Evolutionary conservation across 352 stramenopile genomes (phyloP), one percentile per base, ranked within the genome.

Genomic region (Globisporangium polare): DNA sequence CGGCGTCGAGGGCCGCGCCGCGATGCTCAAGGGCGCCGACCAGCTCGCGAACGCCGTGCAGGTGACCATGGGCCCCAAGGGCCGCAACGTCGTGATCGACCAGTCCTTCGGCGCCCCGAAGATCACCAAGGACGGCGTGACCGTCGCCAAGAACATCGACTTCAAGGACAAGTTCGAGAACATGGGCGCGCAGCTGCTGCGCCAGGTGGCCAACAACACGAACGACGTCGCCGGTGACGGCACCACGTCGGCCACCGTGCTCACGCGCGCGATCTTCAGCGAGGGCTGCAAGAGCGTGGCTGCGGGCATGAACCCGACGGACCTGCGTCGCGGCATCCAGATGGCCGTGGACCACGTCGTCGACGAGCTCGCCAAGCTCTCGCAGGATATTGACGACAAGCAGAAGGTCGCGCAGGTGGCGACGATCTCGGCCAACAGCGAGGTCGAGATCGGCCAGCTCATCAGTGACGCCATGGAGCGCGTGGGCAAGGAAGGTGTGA

Each of bases 151-250:
- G 63, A 89, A 75, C 59, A 77, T 89, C 45, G 83, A 91, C 62
- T 94, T 94, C 65, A 80, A 84, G 66, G 77, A 79, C 71, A 86
- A 94, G 71, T 85, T 92, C 49, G 81, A 91, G 64, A 92, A 85
- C 73, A 90, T 94, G 80, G 69, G 80, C 60, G 68, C 85, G 53
- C 65, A 89, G 78, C 70, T 92, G 60, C 57, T 86, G 60, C 64
- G 77, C 55, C 83, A 82, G 29, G 83, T 92, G 33, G 98, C 98
- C 10, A 99, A 89, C 83, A 99, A 99, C 83, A 99, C 98, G 5
- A 99, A 99, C 83, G 97, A 99, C 74, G 90, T 97, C 49, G 98
- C 98, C n/a, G 98, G 98, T 63, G 98, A 99, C 74, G 98, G 98
- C 66, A 99, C 98, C 57, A 99, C 98, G 53, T 99, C 97, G 26